A percentile compares a stretch with the other conserved stretches of the same genome.
Evolutionary conservation across 192 early-diverging fungal genomes (phyloP).

Genomic region (Jimgerdemannia flammicorona): DNA sequence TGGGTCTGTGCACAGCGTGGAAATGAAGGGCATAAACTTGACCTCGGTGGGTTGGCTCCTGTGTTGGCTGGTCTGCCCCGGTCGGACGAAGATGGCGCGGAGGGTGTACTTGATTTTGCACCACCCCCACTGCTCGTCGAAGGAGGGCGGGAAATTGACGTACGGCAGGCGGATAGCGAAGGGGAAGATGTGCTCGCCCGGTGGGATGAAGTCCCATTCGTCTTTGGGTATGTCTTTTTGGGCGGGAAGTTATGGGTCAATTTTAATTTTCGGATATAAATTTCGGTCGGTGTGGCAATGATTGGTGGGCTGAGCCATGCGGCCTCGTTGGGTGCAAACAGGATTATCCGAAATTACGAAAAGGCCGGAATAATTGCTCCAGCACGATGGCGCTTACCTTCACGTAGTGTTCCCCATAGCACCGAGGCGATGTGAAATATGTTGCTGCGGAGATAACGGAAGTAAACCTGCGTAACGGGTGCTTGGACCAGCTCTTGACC

Average conservation of each 20-base stretch:
- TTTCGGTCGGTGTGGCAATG: neutral
- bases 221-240: constrained; percentile 17
- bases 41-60: neutral
- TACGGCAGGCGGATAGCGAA: constrained; percentile 34
- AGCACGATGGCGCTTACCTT: neutral
- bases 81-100: constrained; percentile 28
- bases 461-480: constrained; percentile 31
- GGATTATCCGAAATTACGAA: neutral
- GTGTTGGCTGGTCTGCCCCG: neutral
- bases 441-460: constrained; percentile 27
- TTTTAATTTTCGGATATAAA: neutral
- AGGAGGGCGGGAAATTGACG: constrained; percentile 32
- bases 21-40: neutral
- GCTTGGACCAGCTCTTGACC: constrained; percentile 33
- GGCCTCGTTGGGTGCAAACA: neutral
- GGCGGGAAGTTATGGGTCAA: neutral
- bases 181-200: constrained; percentile 32
- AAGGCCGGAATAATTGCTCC: neutral
- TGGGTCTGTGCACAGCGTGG: neutral
- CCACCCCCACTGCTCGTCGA: constrained; percentile 29
- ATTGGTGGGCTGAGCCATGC: neutral
- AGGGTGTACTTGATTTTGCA: constrained; percentile 36
- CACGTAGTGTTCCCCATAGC: constrained; percentile 28
- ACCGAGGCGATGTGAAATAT: constrained; percentile 34
- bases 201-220: constrained; percentile 25